Evolutionary conservation across 2,329 filamentous ascomycete species (phyloP).

Genomic region (Cadophora gregata): DNA sequence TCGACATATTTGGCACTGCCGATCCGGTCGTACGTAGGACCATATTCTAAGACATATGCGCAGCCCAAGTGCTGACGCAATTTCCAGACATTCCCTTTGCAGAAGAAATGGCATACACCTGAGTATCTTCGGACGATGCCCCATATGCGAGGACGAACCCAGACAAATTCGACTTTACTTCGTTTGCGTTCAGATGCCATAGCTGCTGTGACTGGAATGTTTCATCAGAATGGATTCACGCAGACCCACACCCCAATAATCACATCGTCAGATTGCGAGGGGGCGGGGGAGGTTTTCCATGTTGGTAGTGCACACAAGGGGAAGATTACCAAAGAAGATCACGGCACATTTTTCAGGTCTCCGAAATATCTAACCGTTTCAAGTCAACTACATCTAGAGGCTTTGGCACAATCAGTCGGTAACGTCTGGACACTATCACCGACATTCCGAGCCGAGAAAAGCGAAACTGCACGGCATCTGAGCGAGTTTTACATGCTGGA

Average conservation of each 20-base stretch:
- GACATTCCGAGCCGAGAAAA: constrained; percentile 91
- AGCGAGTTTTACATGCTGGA: constrained; percentile 99
- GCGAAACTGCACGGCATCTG: constrained; percentile 90
- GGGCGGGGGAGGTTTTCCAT: constrained; percentile 91
- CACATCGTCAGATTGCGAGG: constrained; percentile 96
- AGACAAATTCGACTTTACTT: constrained; percentile 79
- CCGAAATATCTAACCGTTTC: constrained; percentile 98
- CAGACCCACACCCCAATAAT: constrained; percentile 93
- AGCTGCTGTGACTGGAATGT: constrained; percentile 75
- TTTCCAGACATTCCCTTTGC: constrained; percentile 82
- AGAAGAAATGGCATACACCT: constrained; percentile 92
- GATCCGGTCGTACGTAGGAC: constrained; percentile 73
- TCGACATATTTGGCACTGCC: constrained; percentile 76
- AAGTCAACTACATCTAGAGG: constrained; percentile 91
- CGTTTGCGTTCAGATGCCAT: constrained; percentile 84
- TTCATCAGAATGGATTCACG: constrained; percentile 71
- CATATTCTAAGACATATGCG: background rate
- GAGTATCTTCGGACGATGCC: constrained; percentile 89
- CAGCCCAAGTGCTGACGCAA: constrained; percentile 31
- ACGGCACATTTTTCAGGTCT: constrained; percentile 75
- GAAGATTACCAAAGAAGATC: constrained; percentile 41
- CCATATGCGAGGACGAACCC: constrained; percentile 83
- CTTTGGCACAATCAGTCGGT: constrained; percentile 84
- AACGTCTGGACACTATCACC: constrained; percentile 95
- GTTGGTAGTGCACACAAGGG: constrained; percentile 50